Base-by-base conservation (phyloP, 2,329 filamentous ascomycete genomes). In the Colletotrichum sp. region DNA sequence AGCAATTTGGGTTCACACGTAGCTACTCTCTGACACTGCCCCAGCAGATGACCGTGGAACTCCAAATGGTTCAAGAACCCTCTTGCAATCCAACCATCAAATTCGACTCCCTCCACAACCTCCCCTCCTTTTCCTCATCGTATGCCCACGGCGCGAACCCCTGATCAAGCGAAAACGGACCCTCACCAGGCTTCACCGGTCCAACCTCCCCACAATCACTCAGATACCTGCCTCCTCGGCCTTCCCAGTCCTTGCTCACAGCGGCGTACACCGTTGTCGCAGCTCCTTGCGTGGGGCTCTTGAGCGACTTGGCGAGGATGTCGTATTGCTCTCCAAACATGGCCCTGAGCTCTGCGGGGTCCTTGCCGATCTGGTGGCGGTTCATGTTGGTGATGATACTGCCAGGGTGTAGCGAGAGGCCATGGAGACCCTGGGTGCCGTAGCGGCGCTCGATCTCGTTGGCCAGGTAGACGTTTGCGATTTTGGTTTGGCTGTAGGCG, bases 401-500 rank as follows among this genome's bases (percentile, higher is more conserved):
- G 12, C 76, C 76, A 2, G 74, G 76, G 13, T 76, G 70, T 1
- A 76, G 34, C 2, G 64, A 70, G 3, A 67, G 26, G 0, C 28
- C 87, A 75, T 88, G 90, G 0, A 77, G 55, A 0, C 72, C 63
- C 8, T 34, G 36, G 18, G 13, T 6, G 6, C 75, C 72, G 30
- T 72, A 77, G 1, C 83, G 84, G 1, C 88, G 83, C 48, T 91
- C 88, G 15, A 91, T 84, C 71, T 89, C 84, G 74, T 87, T 89
- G 3, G 89, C 86, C 63, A 88, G 86, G 78, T 85, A 88, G 26
- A 90, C 84, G 66, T 88, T 89, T 13, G 90, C 89, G 0, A 85
- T 84, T 77, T 92, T 92, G 57, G 84, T 83, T 77, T 89, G 86
- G 0, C 83, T 86, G 74, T 92, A 92, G 1, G 87, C 82, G 1